Evolutionary conservation across 805 yeast genomes (phyloP).

Genomic region (Cyberlindnera euphorbiae): DNA sequence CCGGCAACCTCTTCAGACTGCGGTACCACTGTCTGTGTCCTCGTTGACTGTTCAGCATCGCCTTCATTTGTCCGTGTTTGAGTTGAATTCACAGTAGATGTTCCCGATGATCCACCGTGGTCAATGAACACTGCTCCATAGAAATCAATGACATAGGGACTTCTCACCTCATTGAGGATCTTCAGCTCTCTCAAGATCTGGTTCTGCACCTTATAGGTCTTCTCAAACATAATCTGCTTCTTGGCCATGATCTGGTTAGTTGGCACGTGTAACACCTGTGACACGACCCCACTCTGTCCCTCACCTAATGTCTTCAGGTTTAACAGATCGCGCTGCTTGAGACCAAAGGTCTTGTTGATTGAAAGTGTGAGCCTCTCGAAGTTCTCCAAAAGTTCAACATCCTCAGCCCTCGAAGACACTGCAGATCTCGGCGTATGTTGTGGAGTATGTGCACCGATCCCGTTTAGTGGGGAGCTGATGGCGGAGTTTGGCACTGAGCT

Average conservation of each 20-base stretch:
- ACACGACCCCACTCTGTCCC: constrained; percentile 92
- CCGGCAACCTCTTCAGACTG: constrained; percentile 19
- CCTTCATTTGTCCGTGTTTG: constrained; percentile 1
- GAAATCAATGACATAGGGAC: constrained; percentile 79
- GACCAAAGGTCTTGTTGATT: constrained; percentile 46
- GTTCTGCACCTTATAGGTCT: constrained; percentile 68
- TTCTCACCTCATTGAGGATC: constrained; percentile 85
- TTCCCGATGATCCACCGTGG: constrained; percentile 6
- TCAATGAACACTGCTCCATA: constrained; percentile 83
- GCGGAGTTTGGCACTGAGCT: constrained; percentile 1
- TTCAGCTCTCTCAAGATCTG: constrained; percentile 86
- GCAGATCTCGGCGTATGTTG: constrained; percentile 20
- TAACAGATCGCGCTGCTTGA: constrained; percentile 64
- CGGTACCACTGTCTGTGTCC: constrained; percentile 11
- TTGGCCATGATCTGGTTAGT: constrained; percentile 86
- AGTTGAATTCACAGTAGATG: constrained; percentile 8
- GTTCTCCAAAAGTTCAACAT: constrained; percentile 34
- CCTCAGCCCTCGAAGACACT: constrained; percentile 32
- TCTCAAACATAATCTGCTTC: constrained; percentile 81
- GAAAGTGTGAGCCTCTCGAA: constrained; percentile 48
- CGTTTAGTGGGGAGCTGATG: not conserved
- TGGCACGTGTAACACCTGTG: constrained; percentile 84
- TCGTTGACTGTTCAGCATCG: not conserved
- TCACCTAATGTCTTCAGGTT: constrained; percentile 76
- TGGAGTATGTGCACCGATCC: constrained; percentile 8